A percentile compares a stretch with the other conserved stretches of the same genome.
These are phyloP conservation scores for Sclerotinia glacialis DNA, from an alignment of 2,329 filamentous ascomycete genomes.

Conservation along the genomic window DNA sequence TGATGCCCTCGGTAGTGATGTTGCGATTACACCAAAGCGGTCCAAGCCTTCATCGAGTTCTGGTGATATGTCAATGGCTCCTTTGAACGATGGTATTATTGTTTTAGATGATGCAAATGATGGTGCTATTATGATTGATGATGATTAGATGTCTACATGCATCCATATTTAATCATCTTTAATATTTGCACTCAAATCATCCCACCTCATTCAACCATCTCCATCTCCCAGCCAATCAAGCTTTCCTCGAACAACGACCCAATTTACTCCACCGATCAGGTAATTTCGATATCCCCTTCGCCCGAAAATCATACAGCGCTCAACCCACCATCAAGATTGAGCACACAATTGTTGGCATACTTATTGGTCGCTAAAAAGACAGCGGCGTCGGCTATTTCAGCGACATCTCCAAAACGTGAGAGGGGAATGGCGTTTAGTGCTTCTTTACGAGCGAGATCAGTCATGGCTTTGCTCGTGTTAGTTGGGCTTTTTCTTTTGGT, in stretches of 20 bases:
- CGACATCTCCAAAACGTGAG: conserved; percentile 61
- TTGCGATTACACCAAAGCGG: conserved; percentile 28
- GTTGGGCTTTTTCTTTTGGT: neutral
- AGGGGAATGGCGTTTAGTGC: conserved; percentile 57
- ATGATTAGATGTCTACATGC: conserved; percentile 47
- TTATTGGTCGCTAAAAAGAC: conserved; percentile 72
- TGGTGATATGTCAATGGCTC: conserved; percentile 35
- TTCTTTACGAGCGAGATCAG: conserved; percentile 37
- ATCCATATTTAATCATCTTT: neutral
- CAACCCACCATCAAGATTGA: conserved; percentile 83
- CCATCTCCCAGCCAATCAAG: no score
- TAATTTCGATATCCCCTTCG: neutral
- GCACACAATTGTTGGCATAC: conserved; percentile 82
- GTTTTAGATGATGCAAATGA: conserved; percentile 43
- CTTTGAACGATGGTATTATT: conserved; percentile 37
- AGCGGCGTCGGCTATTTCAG: conserved; percentile 79
- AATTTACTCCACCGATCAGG: neutral
- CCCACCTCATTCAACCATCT: neutral
- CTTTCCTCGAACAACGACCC: neutral
- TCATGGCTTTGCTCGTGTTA: conserved; percentile 43
- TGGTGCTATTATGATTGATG: conserved; percentile 66
- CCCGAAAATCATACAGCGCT: conserved; percentile 55
- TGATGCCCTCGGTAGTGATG: conserved; percentile 30
- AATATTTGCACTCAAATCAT: neutral
- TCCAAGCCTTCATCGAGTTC: conserved; percentile 38